phyloP scores from a whole-genome alignment of 2,329 filamentous ascomycete species.

The Coniochaeta ligniaria region DNA sequence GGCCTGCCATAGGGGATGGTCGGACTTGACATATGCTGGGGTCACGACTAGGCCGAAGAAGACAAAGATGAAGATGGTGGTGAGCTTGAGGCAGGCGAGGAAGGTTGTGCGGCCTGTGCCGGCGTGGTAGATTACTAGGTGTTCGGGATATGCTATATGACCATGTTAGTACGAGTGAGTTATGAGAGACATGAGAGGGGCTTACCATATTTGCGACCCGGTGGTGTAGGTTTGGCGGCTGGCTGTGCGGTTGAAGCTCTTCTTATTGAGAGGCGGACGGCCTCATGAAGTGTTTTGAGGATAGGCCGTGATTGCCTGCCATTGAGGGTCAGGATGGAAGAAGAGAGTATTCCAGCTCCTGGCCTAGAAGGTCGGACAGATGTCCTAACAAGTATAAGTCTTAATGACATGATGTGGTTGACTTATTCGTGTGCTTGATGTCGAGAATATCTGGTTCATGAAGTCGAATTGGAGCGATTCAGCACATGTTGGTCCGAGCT shows the following conservation, averaged over 20 bases:
- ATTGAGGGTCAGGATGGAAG: not conserved
- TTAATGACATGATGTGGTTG: not conserved
- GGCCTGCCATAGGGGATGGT: slow-evolving; percentile 26
- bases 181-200: not conserved
- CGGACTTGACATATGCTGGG: slow-evolving; percentile 46
- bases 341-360: not conserved
- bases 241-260: not conserved
- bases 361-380: not conserved
- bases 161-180: not conserved
- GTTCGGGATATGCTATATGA: slow-evolving; percentile 43
- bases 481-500: not conserved
- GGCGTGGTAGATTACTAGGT: slow-evolving; percentile 67
- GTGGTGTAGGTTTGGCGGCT: not conserved
- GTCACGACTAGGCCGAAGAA: slow-evolving; percentile 59
- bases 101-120: slow-evolving; percentile 61
- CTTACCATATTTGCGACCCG: not conserved
- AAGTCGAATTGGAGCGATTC: not conserved
- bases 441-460: not conserved
- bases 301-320: not conserved
- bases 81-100: slow-evolving; percentile 63
- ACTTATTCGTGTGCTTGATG: not conserved
- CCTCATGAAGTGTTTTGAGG: not conserved
- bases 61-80: slow-evolving; percentile 60
- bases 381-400: not conserved
- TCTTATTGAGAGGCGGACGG: not conserved